Base-by-base conservation (phyloP, 352 stramenopile species). In the Phytophthora podocarpi region DNA sequence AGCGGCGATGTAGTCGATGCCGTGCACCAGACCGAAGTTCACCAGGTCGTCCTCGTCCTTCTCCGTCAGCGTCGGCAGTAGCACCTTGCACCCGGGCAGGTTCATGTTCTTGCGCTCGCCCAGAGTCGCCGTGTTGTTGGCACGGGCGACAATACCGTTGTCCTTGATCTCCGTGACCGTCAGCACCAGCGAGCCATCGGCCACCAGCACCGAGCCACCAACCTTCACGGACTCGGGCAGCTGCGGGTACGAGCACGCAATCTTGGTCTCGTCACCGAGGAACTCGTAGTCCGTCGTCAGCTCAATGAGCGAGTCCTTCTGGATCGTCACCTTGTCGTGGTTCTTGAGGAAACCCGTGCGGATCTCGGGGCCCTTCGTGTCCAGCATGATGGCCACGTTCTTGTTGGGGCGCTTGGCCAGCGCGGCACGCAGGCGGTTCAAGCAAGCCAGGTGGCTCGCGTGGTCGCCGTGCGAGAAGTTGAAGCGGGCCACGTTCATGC, bases 381-480 rank as follows among this genome's bases (percentile, higher is more conserved):
- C 98, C 58, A 99, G 78, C 64, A 99, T 89, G n/a, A 98, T 83
- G 11, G 96, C 96, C 27, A 65, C 71, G 67, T 89, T 76, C 69
- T 89, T 90, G 70, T 85, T 72, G 18, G 81, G 78, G 43, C 84
- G 79, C 31, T 67, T 82, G 27, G 78, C 80, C 16, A 91, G 66
- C 12, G 82, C 84, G 16, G 63, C 73, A 21, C 82, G 84, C 23
- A 92, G 74, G 53, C 78, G 77, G 49, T 52, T 78, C 40, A 92
- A 69, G 23, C 72, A 85, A 47, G 87, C 74, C 47, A 69, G 60
- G 67, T 92, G 85, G 40, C 63, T 95, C 48, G 96, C 93, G 59
- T 97, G 95, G 48, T 98, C 98, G 35, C 97, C 98, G 78, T 99
- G 98, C 36, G 95, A 99, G 78, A 99, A 99, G 78, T 99, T 99